Conservation (phyloP, 805 yeast species). For the Kockiozyma suomiensis region DNA sequence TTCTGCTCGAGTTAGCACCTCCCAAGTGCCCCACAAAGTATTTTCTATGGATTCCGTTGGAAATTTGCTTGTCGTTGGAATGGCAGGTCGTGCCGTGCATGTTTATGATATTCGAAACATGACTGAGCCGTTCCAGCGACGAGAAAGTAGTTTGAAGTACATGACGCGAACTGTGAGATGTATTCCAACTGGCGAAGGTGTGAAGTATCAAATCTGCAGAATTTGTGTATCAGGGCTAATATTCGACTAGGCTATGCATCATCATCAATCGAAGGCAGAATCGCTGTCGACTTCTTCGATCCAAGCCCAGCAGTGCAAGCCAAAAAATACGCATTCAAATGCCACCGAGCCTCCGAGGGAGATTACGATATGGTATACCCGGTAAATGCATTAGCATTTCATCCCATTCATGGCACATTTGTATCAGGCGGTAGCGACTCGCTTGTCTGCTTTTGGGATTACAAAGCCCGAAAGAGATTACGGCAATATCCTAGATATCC, state of each 20-base stretch:
- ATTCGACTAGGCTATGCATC: slow-evolving; percentile 47
- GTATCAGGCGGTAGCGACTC: slow-evolving; percentile 60
- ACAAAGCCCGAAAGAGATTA: slow-evolving; percentile 49
- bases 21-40: slow-evolving; percentile 52
- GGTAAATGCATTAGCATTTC: slow-evolving; percentile 53
- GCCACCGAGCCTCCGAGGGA: slow-evolving; percentile 60
- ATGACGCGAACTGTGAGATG: slow-evolving; percentile 62
- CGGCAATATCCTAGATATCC: slow-evolving; percentile 46
- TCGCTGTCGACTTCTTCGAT: slow-evolving; percentile 69
- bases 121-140: slow-evolving; percentile 49
- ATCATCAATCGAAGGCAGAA: slow-evolving; percentile 80
- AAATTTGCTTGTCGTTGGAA: slow-evolving; percentile 54
- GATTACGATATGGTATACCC: slow-evolving; percentile 55
- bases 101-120: slow-evolving; percentile 59
- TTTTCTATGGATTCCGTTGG: slow-evolving; percentile 62
- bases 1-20: slow-evolving; percentile 23
- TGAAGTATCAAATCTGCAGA: slow-evolving; percentile 40
- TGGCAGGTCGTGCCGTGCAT: slow-evolving; percentile 56
- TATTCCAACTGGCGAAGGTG: slow-evolving; percentile 57
- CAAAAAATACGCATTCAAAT: slow-evolving; percentile 73
- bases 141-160: slow-evolving; percentile 68
- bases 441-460: slow-evolving; percentile 55
- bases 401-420: slow-evolving; percentile 45
- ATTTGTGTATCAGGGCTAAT: neutral
- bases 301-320: slow-evolving; percentile 48